phyloP scores from a whole-genome alignment of 495 filamentous ascomycete genomes.

The Tuber microsphaerosporum region DNA sequence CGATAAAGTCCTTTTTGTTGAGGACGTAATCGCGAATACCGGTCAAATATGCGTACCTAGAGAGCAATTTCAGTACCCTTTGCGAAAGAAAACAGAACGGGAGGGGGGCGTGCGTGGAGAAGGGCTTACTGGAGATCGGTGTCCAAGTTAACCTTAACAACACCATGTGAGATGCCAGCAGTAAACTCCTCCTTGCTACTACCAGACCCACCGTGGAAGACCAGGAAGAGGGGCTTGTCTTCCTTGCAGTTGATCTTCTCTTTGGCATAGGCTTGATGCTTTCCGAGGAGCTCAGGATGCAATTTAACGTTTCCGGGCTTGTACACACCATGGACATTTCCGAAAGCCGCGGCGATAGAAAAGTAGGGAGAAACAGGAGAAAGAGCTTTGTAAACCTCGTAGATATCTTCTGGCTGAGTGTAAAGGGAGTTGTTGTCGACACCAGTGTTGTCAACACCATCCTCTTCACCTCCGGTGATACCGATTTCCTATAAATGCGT shows the following conservation, averaged over 20 bases:
- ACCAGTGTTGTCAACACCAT: slow-evolving; percentile 78
- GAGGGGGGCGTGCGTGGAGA: background rate
- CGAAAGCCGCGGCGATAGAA: slow-evolving; percentile 95
- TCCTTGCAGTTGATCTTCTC: slow-evolving; percentile 60
- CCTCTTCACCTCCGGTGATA: slow-evolving; percentile 92
- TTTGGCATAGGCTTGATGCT: slow-evolving; percentile 88
- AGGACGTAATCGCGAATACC: slow-evolving; percentile 91
- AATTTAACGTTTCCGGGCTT: slow-evolving; percentile 96
- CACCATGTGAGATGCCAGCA: slow-evolving; percentile 81
- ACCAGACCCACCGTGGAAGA: slow-evolving; percentile 97
- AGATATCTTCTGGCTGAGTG: slow-evolving; percentile 95
- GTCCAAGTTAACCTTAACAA: slow-evolving; percentile 96
- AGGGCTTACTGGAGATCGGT: slow-evolving; percentile 62
- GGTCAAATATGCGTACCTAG: slow-evolving; percentile 65
- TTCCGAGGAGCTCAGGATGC: slow-evolving; percentile 83
- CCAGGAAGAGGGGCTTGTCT: slow-evolving; percentile 92
- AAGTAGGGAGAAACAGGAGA: slow-evolving; percentile 81
- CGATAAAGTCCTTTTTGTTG: slow-evolving; percentile 90
- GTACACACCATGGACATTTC: slow-evolving; percentile 99
- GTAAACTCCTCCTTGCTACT: slow-evolving; percentile 80
- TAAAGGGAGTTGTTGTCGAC: slow-evolving; percentile 96
- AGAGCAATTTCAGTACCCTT: background rate
- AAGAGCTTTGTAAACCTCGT: slow-evolving; percentile 75
- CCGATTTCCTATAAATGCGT: slow-evolving; percentile 61
- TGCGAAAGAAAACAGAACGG: background rate